Percentiles rank a stretch among this genome's conserved stretches.
phyloP scores from a whole-genome alignment of 495 filamentous ascomycete species.

The Hypomontagnella monticulosa region DNA sequence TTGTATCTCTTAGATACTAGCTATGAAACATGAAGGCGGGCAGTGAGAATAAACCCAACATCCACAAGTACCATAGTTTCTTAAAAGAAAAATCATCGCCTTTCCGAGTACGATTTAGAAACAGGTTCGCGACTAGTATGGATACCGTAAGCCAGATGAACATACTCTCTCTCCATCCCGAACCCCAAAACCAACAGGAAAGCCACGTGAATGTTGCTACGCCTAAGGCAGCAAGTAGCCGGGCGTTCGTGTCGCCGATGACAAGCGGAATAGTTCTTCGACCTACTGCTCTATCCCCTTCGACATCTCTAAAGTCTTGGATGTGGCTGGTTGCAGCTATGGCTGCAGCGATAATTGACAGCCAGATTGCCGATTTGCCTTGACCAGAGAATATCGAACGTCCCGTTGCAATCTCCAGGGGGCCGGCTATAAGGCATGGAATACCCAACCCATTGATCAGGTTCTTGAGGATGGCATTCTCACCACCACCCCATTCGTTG shows the following conservation, averaged over 20 bases:
- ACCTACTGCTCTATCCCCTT: slow-evolving; percentile 51
- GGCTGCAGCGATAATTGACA: slow-evolving; percentile 47
- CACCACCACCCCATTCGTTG: slow-evolving; percentile 55
- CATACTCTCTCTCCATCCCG: not conserved
- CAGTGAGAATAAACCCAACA: too few relatives aligned
- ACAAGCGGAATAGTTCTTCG: slow-evolving; percentile 52
- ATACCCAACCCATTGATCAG: slow-evolving; percentile 54
- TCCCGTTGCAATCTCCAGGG: slow-evolving; percentile 15
- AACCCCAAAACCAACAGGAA: not conserved
- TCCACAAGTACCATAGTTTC: too few relatives aligned
- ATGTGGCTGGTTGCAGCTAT: slow-evolving; percentile 57
- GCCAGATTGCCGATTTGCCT: slow-evolving; percentile 46
- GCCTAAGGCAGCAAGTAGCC: not conserved
- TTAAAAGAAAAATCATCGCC: too few relatives aligned
- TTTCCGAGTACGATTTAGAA: too few relatives aligned
- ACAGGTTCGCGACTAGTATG: too few relatives aligned
- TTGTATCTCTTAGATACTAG: too few relatives aligned
- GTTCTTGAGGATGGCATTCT: slow-evolving; percentile 48
- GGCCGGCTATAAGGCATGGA: slow-evolving; percentile 39
- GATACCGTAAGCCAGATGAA: not conserved
- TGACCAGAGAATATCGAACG: slow-evolving; percentile 15
- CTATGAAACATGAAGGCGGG: too few relatives aligned
- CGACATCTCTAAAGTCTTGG: slow-evolving; percentile 58
- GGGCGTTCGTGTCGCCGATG: slow-evolving; percentile 49
- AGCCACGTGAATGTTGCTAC: not conserved